phyloP scores from a whole-genome alignment of 495 filamentous ascomycete species.

The Niebla homalea region DNA sequence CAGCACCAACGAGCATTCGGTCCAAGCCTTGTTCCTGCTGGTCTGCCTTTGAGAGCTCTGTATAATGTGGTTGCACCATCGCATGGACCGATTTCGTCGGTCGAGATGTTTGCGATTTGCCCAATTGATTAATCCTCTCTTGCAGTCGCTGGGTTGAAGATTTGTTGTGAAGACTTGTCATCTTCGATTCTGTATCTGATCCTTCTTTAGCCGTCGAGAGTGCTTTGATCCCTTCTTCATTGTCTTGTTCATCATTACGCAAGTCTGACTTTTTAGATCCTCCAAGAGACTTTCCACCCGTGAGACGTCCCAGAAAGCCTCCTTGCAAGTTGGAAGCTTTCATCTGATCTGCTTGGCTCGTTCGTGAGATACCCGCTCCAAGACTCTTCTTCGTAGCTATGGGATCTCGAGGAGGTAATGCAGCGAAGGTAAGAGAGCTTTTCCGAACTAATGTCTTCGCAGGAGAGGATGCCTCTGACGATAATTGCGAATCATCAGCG shows the following conservation, averaged over 20 bases:
- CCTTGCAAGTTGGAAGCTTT: constrained; percentile 30
- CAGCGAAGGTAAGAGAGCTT: constrained; percentile 86
- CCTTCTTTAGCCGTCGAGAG: constrained; percentile 15
- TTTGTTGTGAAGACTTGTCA: constrained; percentile 58
- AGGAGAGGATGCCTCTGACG: constrained; percentile 50
- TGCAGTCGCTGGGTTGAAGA: constrained; percentile 83
- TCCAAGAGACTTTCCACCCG: constrained; percentile 42
- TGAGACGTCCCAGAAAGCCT: constrained; percentile 51
- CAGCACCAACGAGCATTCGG: constrained; percentile 13
- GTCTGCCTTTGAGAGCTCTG: constrained; percentile 38
- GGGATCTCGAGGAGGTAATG: constrained; percentile 81
- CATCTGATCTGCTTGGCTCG: constrained; percentile 62
- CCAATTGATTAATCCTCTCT: constrained; percentile 87
- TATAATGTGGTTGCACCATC: constrained; percentile 35
- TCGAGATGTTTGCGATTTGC: constrained; percentile 59
- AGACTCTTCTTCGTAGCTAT: constrained; percentile 67
- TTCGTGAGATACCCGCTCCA: constrained; percentile 57
- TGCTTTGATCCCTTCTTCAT: constrained; percentile 32
- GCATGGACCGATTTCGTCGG: constrained; percentile 57
- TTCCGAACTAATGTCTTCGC: constrained; percentile 60
- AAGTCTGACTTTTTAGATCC: constrained; percentile 30
- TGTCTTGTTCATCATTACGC: constrained; percentile 32
- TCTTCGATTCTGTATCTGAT: constrained; percentile 26
- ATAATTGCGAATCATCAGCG: constrained; percentile 39
- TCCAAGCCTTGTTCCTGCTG: constrained; percentile 16